Evolutionary conservation across 129 eudicot genomes (phyloP), one percentile per base, ranked within the genome.

Genomic region (Flaveria trinervia): DNA sequence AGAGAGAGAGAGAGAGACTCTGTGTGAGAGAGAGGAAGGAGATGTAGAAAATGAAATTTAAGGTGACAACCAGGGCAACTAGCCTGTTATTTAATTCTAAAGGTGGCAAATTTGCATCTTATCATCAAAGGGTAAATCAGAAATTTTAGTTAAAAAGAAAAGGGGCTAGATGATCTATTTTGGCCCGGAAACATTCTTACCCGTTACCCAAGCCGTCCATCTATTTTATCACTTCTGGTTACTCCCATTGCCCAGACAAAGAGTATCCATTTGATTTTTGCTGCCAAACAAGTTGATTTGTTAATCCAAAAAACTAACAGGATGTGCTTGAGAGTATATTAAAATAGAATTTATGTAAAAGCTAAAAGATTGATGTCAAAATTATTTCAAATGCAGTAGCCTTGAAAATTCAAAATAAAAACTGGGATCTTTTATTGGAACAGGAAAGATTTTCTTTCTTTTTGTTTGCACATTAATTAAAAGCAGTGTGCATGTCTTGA

Each of bases 371-470:
- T 59, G 17, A 78, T 61, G 71, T 9, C 15, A 23, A 79, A 43
- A 51, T 46, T 73, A 55, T 26, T 80, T 80, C 65, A 74, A 55
- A 55, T 30, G 75, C 68, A 57, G 70, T 70, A 73, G 79, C 75
- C 71, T 74, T 44, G 45, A 68, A 80, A 66, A 28, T 80, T 80
- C 80, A 80, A 80, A 80, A 10, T 46, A 15, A 30, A 68, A 74
- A 45, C 18, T 9, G 17, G 68, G 57, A 80, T 80, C 80, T 74
- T 56, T 56, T 43, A 18, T 15, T 67, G 64, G 55, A 36, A 20
- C 76, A 74, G 46, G 26, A 80, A 20, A 60, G 51, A 26, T 33
- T 54, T 74, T 52, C 54, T 77, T 65, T 72, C 76, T 73, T 77
- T 77, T 45, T 77, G 71, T 71, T 57, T 33, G 22, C 54, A 60